A percentile compares a stretch with the other conserved stretches of the same genome.
These are phyloP conservation scores for Ceratocystis lukuohia DNA, from an alignment of 2,329 filamentous ascomycete species.

Conservation along the genomic window DNA sequence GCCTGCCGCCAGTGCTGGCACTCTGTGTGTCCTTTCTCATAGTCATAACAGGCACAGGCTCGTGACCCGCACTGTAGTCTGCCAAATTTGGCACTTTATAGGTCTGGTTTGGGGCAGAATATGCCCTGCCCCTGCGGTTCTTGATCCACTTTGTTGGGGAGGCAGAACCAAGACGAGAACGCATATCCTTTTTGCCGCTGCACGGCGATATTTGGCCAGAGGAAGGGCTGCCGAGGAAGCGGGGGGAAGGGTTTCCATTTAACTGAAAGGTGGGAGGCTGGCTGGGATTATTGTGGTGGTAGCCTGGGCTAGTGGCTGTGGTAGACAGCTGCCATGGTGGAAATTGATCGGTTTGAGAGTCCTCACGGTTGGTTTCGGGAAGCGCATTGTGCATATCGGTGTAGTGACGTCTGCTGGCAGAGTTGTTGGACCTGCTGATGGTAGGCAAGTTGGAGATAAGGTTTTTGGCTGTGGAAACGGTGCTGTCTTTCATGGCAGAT, in stretches of 20 bases:
- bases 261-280: background rate
- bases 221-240: background rate
- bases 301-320: background rate
- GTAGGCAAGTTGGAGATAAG: constrained; percentile 17
- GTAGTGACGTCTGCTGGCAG: constrained; percentile 11
- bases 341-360: background rate
- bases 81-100: background rate
- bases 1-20: background rate
- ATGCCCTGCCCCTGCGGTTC: constrained; percentile 6
- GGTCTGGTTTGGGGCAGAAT: constrained; percentile 14
- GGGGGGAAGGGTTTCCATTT: background rate
- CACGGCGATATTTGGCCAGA: background rate
- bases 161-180: constrained; percentile 5
- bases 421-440: constrained; percentile 12
- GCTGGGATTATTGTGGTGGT: too few relatives aligned
- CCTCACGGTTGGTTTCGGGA: constrained; percentile 9
- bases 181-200: constrained; percentile 1
- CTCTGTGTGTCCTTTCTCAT: background rate
- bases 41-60: background rate
- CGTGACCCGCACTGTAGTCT: background rate
- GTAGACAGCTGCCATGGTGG: constrained; percentile 9
- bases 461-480: constrained; percentile 16
- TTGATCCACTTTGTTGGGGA: constrained; percentile 15
- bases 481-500: constrained; percentile 46
- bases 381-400: constrained; percentile 15